Base-by-base conservation (phyloP, 306 rosid genomes). In the Begonia peltatifolia region DNA sequence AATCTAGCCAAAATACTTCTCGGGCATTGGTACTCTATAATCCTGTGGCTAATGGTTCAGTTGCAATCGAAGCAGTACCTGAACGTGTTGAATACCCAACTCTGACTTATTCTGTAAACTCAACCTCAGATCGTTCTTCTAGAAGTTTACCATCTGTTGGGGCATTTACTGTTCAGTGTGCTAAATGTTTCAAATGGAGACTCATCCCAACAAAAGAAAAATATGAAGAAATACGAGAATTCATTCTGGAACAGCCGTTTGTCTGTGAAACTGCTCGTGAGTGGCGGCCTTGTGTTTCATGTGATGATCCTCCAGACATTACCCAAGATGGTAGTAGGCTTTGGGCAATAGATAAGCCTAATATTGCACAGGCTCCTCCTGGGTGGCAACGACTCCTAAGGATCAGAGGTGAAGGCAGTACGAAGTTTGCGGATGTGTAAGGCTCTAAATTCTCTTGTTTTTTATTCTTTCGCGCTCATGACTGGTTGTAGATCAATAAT, bases 271-370 rank as follows among this genome's bases (percentile, higher is more conserved):
- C 71, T 44, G 92, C 95, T n/a, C 73, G 78, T 36, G 94, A 83
- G 36, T 90, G 95, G 99, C 71, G 92, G 49, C 78, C 94, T 7
- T 69, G 71, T 54, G 51, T 90, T 54, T 71, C 94, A 2, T 90
- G 95, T 68, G 82, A 86, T 55, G 95, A 83, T 63, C 94, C 87
- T 8, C 78, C 81, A 17, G 99, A 86, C 57, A 80, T 90, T 67
- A 68, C 76, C 56, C 95, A 90, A 70, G 99, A 90, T 70, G 92
- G 77, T 3, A 79, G 82, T 69, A 73, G 87, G 72, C 66, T 90
- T 13, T 90, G 99, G 99, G 99, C 99, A 15, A 86, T 90, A 53
- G 95, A 90, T 74, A 90, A 83, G 81, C 99, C 99, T 30, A 86
- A 55, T 60, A 90, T 90, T 71, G 87, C 94, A 0, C 86, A 73